phyloP scores from a whole-genome alignment of 2,329 filamentous ascomycete species.

The Cytospora piceicola region DNA sequence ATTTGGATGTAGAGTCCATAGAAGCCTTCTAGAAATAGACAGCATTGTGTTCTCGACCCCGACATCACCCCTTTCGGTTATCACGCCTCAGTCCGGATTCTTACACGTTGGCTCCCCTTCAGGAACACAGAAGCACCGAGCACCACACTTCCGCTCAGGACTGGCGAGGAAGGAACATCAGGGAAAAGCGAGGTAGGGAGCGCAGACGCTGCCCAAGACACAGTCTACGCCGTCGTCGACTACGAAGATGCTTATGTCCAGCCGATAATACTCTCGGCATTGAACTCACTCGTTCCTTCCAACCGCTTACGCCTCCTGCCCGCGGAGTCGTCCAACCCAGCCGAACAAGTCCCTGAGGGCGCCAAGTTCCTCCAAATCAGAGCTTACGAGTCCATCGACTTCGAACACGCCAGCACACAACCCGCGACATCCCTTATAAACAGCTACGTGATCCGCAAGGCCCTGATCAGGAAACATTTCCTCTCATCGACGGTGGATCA shows the following conservation, averaged over 20 bases:
- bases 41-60: conserved; percentile 33
- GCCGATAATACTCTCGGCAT: conserved; percentile 76
- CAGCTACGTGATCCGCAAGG: conserved; percentile 94
- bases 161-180: conserved; percentile 30
- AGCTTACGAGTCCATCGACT: conserved; percentile 87
- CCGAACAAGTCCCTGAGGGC: conserved; percentile 41
- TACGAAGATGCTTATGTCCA: conserved; percentile 92
- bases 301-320: conserved; percentile 59
- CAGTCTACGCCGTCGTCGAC: conserved; percentile 73
- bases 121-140: conserved; percentile 22
- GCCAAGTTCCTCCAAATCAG: conserved; percentile 74
- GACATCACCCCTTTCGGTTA: conserved; percentile 21
- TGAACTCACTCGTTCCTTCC: conserved; percentile 63
- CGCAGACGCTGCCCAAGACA: conserved; percentile 37
- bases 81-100: conserved; percentile 40
- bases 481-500: conserved; percentile 80
- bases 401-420: conserved; percentile 70
- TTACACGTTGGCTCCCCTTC: conserved; percentile 38
- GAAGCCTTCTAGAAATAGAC: conserved; percentile 33
- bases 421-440: conserved; percentile 72
- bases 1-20: conserved; percentile 27
- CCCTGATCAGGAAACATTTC: conserved; percentile 94
- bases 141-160: conserved; percentile 29
- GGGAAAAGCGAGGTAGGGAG: conserved; percentile 27
- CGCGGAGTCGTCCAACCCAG: conserved; percentile 40